Conservation (phyloP, 2,329 filamentous ascomycete species). For the Raffaelea arxii region DNA sequence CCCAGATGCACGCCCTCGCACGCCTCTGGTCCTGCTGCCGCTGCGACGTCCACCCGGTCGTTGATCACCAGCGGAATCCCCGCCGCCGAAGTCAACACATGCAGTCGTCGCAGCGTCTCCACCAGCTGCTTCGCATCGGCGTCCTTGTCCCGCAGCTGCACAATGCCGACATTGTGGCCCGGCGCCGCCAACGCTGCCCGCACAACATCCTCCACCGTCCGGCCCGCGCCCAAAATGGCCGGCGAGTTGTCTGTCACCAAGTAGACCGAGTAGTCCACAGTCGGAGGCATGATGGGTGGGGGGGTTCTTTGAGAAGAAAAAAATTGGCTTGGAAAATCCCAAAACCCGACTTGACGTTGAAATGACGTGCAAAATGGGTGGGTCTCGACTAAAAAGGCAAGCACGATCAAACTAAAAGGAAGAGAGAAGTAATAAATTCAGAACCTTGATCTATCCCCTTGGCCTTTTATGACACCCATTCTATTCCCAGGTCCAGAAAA, state of each 20-base stretch:
- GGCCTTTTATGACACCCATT: too few species aligned
- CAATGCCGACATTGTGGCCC: slow-evolving; percentile 31
- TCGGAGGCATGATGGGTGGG: neutral
- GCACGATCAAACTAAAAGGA: too few species aligned
- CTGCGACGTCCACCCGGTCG: slow-evolving; percentile 81
- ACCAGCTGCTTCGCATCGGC: slow-evolving; percentile 65
- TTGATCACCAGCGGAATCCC: slow-evolving; percentile 82
- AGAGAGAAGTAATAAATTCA: too few species aligned
- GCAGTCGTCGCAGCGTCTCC: slow-evolving; percentile 59
- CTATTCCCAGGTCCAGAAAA: too few species aligned
- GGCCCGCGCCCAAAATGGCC: slow-evolving; percentile 59
- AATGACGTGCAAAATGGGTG: too few species aligned
- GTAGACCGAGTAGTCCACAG: slow-evolving; percentile 71
- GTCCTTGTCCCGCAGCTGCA: slow-evolving; percentile 87
- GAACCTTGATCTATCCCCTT: too few species aligned
- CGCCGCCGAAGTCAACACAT: slow-evolving; percentile 54
- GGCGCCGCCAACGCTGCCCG: slow-evolving; percentile 62
- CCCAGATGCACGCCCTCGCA: slow-evolving; percentile 92
- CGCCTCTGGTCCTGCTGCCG: slow-evolving; percentile 73
- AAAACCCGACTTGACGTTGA: too few species aligned
- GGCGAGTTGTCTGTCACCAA: slow-evolving; percentile 91
- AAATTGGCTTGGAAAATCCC: too few species aligned
- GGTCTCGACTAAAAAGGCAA: too few species aligned
- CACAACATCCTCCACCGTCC: slow-evolving; percentile 63
- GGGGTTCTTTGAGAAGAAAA: too few species aligned